Percentiles rank a stretch among this genome's conserved stretches.
phyloP scores from a whole-genome alignment of 306 rosid species.

The Cicer judaicum region DNA sequence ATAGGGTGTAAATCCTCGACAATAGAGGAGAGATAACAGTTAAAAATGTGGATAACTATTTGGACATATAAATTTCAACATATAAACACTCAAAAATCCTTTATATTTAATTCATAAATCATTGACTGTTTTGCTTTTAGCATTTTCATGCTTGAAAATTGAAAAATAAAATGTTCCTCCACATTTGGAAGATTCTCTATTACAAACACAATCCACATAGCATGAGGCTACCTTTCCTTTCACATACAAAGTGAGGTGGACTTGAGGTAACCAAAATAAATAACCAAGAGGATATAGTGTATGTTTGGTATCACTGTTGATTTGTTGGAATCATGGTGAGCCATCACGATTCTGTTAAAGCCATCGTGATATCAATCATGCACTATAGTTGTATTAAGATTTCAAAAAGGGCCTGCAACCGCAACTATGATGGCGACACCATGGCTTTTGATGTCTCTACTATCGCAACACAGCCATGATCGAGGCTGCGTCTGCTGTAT shows the following conservation, averaged over 20 bases:
- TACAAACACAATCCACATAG: conserved; percentile 24
- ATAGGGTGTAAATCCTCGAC: conserved; percentile 3
- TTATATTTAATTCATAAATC: background rate
- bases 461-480: background rate
- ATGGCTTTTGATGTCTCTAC: background rate
- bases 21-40: background rate
- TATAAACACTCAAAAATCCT: conserved; percentile 20
- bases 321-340: no score
- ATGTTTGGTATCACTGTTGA: no score
- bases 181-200: conserved; percentile 9
- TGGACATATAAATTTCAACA: background rate
- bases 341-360: no score
- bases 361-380: no score
- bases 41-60: background rate
- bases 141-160: background rate
- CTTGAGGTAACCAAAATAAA: background rate
- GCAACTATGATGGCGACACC: background rate
- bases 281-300: background rate
- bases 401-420: background rate
- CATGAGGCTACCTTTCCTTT: conserved; percentile 26
- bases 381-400: background rate
- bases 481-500: background rate
- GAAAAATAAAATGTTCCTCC: conserved; percentile 31
- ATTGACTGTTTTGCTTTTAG: conserved; percentile 1
- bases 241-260: background rate